Conservation (phyloP, 2,329 filamentous ascomycete genomes). For the Mycogone perniciosa region DNA sequence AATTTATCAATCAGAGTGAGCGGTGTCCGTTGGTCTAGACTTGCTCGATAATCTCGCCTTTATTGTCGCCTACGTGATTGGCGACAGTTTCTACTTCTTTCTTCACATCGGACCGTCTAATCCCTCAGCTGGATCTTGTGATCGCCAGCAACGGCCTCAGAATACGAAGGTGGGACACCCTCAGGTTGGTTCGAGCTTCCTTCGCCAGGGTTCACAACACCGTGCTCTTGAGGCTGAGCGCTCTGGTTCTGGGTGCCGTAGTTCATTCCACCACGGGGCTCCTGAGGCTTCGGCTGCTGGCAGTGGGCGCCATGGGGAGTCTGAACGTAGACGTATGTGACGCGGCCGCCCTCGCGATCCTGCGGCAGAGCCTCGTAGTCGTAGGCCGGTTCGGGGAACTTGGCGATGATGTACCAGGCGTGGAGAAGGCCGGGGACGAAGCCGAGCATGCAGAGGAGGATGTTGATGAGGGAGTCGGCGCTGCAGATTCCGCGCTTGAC, state of each 20-base stretch:
- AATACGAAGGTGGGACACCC: constrained; percentile 71
- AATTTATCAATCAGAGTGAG: too few relatives aligned
- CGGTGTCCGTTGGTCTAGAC: neutral
- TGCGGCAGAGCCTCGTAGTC: constrained; percentile 59
- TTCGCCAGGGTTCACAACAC: constrained; percentile 33
- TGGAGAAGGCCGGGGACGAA: constrained; percentile 85
- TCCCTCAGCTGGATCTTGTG: constrained; percentile 69
- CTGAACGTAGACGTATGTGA: constrained; percentile 74
- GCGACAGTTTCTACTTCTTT: neutral
- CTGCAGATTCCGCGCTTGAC: constrained; percentile 92
- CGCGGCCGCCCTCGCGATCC: constrained; percentile 44
- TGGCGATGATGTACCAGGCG: constrained; percentile 96
- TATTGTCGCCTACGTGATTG: neutral
- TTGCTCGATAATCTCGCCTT: neutral
- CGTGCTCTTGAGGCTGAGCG: constrained; percentile 24
- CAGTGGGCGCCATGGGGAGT: constrained; percentile 33
- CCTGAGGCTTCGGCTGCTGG: constrained; percentile 23
- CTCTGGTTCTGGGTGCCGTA: constrained; percentile 35
- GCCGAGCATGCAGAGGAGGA: constrained; percentile 76
- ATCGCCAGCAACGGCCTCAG: constrained; percentile 82
- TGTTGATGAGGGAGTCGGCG: constrained; percentile 89
- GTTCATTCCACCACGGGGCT: constrained; percentile 29
- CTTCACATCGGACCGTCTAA: constrained; percentile 13
- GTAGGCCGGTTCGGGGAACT: constrained; percentile 69
- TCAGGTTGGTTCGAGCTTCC: constrained; percentile 32